Evolutionary conservation across 2,329 filamentous ascomycete genomes (phyloP), one percentile per base, ranked within the genome.

Genomic region (Colletotrichum sp.): DNA sequence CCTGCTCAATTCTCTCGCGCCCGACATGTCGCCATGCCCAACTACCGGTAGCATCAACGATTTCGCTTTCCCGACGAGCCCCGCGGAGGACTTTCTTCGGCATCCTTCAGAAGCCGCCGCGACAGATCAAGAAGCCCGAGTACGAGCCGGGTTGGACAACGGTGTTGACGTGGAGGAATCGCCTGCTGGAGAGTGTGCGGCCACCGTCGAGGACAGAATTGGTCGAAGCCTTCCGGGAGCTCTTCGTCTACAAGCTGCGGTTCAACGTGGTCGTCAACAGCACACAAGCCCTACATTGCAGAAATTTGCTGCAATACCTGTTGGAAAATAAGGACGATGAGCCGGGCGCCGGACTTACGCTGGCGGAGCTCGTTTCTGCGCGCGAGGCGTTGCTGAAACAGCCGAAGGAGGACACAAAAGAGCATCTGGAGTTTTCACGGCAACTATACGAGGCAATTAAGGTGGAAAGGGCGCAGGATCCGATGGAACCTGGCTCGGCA

Each of bases 131-230:
- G 81, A 87, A 90, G 27, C 87, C 92, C 65, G 88, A 92, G 78
- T 85, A 92, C 74, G 93, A 92, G 78, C 93, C 91, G 1, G 95
- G 95, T 67, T 90, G 95, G 79, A 90, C 91, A 76, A 89, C 89
- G 18, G 90, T 98, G 84, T 89, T 94, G 78, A 89, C 94, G 72
- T 89, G 95, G 81, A 86, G 90, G 66, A 90, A 90, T 77, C 89
- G 91, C 74, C 85, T 92, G 77, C 87, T 89, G 66, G 89, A 94
- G 70, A 88, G 90, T 66, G 86, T 92, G 43, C 90, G 95, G 38
- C 89, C 91, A 12, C 95, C 94, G 18, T 82, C 90, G 0, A 84
- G 87, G 5, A 81, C 87, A n/a, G 90, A 94, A 38, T 85, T 98
- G 4, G 83, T 90, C 1, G 85, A 89, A 43, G 94, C 93, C 7